A percentile compares a stretch with the other conserved stretches of the same genome.
phyloP scores from a whole-genome alignment of 2,329 filamentous ascomycete genomes.

The Massarina eburnea region DNA sequence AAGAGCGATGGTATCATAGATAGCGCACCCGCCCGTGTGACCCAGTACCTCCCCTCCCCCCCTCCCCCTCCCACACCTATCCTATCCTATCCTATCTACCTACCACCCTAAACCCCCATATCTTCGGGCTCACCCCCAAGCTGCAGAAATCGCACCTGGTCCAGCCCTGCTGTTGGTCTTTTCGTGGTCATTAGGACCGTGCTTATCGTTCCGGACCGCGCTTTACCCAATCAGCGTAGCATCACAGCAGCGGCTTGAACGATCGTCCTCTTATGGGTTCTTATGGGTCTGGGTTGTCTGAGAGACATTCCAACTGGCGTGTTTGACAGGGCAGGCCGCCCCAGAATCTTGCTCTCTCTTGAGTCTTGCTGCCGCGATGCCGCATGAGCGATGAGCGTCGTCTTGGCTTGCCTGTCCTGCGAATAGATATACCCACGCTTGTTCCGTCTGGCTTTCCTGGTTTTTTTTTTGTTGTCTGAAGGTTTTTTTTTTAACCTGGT shows the following conservation, averaged over 20 bases:
- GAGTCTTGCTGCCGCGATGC: background rate
- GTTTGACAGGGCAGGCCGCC: background rate
- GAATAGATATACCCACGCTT: slow-evolving; percentile 1
- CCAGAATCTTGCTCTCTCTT: background rate
- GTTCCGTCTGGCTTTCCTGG: background rate
- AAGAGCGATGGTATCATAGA: too few species aligned
- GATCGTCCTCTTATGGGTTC: background rate
- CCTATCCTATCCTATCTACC: background rate
- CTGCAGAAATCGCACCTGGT: background rate
- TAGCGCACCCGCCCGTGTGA: too few species aligned
- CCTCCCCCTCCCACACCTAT: too few species aligned
- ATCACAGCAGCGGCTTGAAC: background rate
- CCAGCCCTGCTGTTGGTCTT: background rate
- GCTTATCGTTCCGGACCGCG: background rate
- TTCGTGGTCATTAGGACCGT: background rate
- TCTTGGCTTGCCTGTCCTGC: slow-evolving; percentile 1
- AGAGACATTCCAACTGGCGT: background rate
- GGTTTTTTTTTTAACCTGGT: background rate
- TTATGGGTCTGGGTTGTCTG: background rate
- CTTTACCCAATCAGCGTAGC: background rate
- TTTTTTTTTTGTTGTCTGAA: background rate
- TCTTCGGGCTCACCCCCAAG: background rate
- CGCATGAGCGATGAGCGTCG: background rate
- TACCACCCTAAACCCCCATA: too few species aligned
- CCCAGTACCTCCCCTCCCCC: too few species aligned